Evolutionary conservation across 192 early-diverging fungal genomes (phyloP), one percentile per base, ranked within the genome.

Genomic region (Backusella mclennaniae): DNA sequence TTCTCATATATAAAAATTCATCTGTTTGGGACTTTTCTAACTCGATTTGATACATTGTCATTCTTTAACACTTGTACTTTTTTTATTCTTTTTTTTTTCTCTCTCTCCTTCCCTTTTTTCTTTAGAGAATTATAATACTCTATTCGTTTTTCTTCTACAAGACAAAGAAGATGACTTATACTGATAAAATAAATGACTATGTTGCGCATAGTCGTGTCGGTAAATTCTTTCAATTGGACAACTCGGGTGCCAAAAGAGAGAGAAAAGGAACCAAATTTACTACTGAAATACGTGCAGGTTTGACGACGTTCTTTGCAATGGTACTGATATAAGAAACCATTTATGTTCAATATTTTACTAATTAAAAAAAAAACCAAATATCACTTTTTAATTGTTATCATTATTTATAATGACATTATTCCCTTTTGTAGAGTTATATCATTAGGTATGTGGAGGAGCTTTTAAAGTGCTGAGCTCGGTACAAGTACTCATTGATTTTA

Each of bases 201-300:
- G 86, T 93, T 23, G 93, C 93, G 8, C 74, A 77, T 31, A 87
- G 90, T 12, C 14, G 66, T 12, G 63, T 90, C 19, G 93, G 93
- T 6, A 81, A 84, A 41, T 91, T 89, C 82, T 93, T 90, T 76
- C 82, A 83, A 36, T 86, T 87, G 66, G 92, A 90, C 70, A 87
- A 87, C 33, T 92, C 90, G 15, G 90, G 86, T 46, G 86, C 85
- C 44, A 79, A 69, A 73, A 79, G 49, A 38, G 88, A 83, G 79
- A 90, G 93, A 35, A 80, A 83, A 29, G 89, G 89, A 12, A 90
- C 92, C 69, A 83, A 78, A 71, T 91, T 93, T 82, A 87, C 79
- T 1, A 88, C 89, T 38, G 92, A 93, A 81, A 39, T 93, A 52
- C 87, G 91, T 63, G 90, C 90, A 14, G 92, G 92, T 12, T 67